Base-by-base conservation (phyloP, 2,329 filamentous ascomycete genomes). In the Neonectria sp. region DNA sequence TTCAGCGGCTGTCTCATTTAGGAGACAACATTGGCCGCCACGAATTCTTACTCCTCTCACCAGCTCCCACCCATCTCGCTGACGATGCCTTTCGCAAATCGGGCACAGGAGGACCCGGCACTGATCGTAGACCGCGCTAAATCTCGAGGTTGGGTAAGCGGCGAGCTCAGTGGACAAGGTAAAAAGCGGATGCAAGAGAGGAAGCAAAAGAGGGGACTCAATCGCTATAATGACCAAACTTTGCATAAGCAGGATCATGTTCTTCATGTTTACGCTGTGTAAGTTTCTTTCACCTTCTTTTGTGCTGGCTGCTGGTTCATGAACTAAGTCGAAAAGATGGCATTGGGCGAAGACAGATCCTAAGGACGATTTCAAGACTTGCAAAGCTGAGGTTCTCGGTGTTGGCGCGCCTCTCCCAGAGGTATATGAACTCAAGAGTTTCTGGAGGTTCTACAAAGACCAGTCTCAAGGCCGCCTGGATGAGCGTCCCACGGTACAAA, bases 1-100 rank as follows among this genome's bases (percentile, higher is more conserved):
- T 49, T 49, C 24, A 49, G 46, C 46, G 4, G 46, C 46, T 49
- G 11, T 49, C 46, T 49, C 6, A 49, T 49, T 49, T 49, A 49
- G 46, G 46, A 49, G 46, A 49, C 6, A 49, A 29, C 46, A 29
- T 49, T 49, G 6, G 24, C 46, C 46, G 24, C 46, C 24, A 49
- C 24, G 46, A 49, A 49, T 49, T 49, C 46, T 49, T 49, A 49
- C 46, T 49, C 46, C 46, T 49, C 46, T 49, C 21, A 46, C 43
- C 21, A 46, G 43, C 21, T 46, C 46, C 46, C 24, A 49, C 46
- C 46, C 24, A 49, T 49, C 46, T 49, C 46, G 46, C 46, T 49
- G 12, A 49, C 11, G 24, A 49, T 49, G 24, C 46, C 46, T 49
- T 24, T 49, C 46, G 12, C 46, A 49, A 49, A 49, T 29, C 24